phyloP scores from a whole-genome alignment of 208 protist species.

The Wallacemonas rigidus region DNA sequence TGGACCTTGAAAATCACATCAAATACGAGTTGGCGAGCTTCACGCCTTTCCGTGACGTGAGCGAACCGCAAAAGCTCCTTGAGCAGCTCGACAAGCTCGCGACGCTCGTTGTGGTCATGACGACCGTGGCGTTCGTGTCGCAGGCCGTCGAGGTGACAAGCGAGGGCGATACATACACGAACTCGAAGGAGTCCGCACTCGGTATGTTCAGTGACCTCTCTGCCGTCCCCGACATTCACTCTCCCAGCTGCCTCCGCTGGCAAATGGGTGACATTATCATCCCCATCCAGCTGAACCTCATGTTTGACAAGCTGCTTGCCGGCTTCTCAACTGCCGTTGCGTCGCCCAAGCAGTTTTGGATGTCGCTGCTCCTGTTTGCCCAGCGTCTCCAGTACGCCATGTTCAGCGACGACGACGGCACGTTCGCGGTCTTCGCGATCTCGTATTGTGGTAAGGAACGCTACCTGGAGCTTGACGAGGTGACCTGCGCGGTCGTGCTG shows the following conservation, averaged over 20 bases:
- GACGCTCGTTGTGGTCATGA: constrained; percentile 59
- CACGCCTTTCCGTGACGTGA: constrained; percentile 67
- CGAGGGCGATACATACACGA: constrained; percentile 66
- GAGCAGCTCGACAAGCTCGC: constrained; percentile 67
- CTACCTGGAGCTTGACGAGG: constrained; percentile 74
- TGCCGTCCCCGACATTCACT: constrained; percentile 77
- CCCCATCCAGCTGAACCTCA: constrained; percentile 65
- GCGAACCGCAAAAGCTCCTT: constrained; percentile 52
- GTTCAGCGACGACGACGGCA: constrained; percentile 77
- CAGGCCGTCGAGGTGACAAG: constrained; percentile 70
- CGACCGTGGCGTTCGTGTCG: constrained; percentile 51
- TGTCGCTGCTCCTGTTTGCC: constrained; percentile 71
- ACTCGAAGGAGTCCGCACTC: constrained; percentile 69
- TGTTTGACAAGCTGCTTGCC: constrained; percentile 71
- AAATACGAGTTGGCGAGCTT: constrained; percentile 68
- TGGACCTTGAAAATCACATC: constrained; percentile 68
- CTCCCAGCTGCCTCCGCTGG: constrained; percentile 69
- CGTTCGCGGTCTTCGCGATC: constrained; percentile 71
- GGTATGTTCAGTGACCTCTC: constrained; percentile 77
- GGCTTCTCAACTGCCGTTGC: constrained; percentile 69
- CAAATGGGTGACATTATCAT: constrained; percentile 62
- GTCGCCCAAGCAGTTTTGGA: constrained; percentile 63
- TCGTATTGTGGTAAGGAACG: constrained; percentile 62
- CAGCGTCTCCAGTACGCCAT: constrained; percentile 57
- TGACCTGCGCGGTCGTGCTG: constrained; percentile 52